Evolutionary conservation across 2,329 filamentous ascomycete genomes (phyloP).

Genomic region (Juglanconis sp.): DNA sequence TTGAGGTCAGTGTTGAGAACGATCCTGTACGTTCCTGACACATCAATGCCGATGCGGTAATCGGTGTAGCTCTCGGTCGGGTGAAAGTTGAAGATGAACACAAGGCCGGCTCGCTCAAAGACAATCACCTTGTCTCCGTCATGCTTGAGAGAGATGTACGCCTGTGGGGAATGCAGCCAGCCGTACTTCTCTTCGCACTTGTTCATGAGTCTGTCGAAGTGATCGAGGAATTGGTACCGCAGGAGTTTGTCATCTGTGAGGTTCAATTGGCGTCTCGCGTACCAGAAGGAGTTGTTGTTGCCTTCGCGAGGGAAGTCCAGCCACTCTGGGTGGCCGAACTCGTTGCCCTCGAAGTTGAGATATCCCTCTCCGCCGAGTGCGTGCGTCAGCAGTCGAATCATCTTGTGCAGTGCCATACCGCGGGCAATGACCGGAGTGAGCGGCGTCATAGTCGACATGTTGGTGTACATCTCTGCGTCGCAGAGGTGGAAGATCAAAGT

Average conservation of each 20-base stretch:
- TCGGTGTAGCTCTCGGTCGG: slow-evolving; percentile 80
- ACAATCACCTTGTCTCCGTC: slow-evolving; percentile 92
- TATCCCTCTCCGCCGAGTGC: slow-evolving; percentile 91
- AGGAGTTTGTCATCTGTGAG: slow-evolving; percentile 81
- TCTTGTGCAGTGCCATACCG: slow-evolving; percentile 90
- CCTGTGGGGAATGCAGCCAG: slow-evolving; percentile 83
- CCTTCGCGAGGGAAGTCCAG: slow-evolving; percentile 95
- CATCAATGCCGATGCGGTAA: slow-evolving; percentile 86
- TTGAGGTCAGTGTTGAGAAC: slow-evolving; percentile 78
- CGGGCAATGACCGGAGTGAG: slow-evolving; percentile 85
- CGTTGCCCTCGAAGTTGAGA: slow-evolving; percentile 97
- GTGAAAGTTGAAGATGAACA: slow-evolving; percentile 98
- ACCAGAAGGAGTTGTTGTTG: slow-evolving; percentile 91
- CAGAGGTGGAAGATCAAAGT: slow-evolving; percentile 97
- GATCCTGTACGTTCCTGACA: slow-evolving; percentile 79
- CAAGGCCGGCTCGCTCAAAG: slow-evolving; percentile 84
- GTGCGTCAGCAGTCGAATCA: slow-evolving; percentile 94
- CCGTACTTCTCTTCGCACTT: slow-evolving; percentile 81
- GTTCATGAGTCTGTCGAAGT: slow-evolving; percentile 93
- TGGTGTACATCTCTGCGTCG: slow-evolving; percentile 94
- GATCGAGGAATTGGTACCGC: slow-evolving; percentile 87
- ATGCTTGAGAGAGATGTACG: slow-evolving; percentile 91
- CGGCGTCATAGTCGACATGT: slow-evolving; percentile 87
- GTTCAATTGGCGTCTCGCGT: slow-evolving; percentile 89
- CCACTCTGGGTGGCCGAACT: slow-evolving; percentile 98